Evolutionary conservation across 305 asterid species (phyloP).

Genomic region (Fraxinus platypoda): DNA sequence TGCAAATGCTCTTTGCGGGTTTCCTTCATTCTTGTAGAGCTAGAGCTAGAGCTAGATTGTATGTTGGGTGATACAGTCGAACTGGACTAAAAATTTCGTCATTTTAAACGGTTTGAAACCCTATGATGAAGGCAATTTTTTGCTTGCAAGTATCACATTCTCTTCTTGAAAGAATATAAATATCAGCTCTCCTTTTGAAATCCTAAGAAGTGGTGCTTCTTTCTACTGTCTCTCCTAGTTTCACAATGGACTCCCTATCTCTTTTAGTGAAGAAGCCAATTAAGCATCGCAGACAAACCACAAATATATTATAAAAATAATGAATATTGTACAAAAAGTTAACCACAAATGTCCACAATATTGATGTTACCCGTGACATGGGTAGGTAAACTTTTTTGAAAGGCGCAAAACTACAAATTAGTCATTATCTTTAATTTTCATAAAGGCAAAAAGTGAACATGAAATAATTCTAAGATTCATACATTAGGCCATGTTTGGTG

Average conservation of each 20-base stretch:
- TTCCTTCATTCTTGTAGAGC: too few species aligned
- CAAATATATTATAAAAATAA: background rate
- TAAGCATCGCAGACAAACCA: background rate
- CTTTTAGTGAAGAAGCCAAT: background rate
- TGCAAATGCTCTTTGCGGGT: too few species aligned
- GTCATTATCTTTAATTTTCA: background rate
- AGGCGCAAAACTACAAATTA: background rate
- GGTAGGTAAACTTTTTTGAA: background rate
- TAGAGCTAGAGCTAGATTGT: too few species aligned
- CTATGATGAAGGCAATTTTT: background rate
- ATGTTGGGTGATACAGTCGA: too few species aligned
- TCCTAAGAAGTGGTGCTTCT: background rate
- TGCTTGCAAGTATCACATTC: too few species aligned
- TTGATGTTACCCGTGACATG: background rate
- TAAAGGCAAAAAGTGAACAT: background rate
- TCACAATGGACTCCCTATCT: background rate
- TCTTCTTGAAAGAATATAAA: too few species aligned
- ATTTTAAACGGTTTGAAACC: background rate
- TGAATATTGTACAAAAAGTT: background rate
- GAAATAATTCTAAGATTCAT: background rate
- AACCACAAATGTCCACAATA: background rate
- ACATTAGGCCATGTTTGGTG: background rate
- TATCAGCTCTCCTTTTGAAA: too few species aligned
- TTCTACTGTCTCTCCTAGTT: background rate
- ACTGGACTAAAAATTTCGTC: background rate